These are phyloP conservation scores for Colletotrichum falcatum DNA, from an alignment of 2,329 filamentous ascomycete species.

Conservation along the genomic window DNA sequence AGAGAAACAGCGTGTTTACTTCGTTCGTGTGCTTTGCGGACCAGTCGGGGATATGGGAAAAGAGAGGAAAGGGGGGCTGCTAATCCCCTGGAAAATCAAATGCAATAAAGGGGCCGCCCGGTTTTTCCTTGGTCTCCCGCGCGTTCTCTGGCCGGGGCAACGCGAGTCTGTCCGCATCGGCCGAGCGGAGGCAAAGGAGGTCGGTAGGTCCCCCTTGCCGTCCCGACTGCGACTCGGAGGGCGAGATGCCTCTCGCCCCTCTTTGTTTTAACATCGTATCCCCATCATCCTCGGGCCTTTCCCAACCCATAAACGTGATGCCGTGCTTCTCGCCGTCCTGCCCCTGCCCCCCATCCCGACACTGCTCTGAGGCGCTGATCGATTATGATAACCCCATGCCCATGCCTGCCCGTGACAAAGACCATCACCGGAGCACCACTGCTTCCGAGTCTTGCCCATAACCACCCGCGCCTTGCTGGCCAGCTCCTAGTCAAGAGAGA, in stretches of 20 bases:
- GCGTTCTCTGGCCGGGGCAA: constrained; percentile 24
- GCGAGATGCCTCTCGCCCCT: constrained; percentile 18
- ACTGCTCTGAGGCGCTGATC: not conserved
- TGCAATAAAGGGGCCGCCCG: constrained; percentile 40
- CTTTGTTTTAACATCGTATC: constrained; percentile 13
- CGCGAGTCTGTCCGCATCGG: constrained; percentile 2
- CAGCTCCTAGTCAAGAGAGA: constrained; percentile 6
- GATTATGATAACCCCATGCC: constrained; percentile 21
- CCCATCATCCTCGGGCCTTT: constrained; percentile 28
- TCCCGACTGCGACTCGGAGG: constrained; percentile 13
- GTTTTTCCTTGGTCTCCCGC: constrained; percentile 20
- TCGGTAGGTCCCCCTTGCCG: not conserved
- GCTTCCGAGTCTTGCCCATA: constrained; percentile 8
- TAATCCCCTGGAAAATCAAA: constrained; percentile 35
- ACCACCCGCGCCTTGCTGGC: constrained; percentile 5
- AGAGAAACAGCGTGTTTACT: constrained; percentile 1
- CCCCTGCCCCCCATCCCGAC: not conserved
- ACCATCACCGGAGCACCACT: not conserved
- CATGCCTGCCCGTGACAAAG: not conserved
- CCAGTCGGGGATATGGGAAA: constrained; percentile 7
- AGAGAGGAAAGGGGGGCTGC: constrained; percentile 17
- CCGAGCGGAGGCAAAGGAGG: not conserved
- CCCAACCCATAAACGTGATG: not conserved
- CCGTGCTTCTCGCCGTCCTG: not conserved
- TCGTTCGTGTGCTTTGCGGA: constrained; percentile 18